phyloP scores from a whole-genome alignment of 768 basidiomycete genomes.

The Tephrocybe sp. region DNA sequence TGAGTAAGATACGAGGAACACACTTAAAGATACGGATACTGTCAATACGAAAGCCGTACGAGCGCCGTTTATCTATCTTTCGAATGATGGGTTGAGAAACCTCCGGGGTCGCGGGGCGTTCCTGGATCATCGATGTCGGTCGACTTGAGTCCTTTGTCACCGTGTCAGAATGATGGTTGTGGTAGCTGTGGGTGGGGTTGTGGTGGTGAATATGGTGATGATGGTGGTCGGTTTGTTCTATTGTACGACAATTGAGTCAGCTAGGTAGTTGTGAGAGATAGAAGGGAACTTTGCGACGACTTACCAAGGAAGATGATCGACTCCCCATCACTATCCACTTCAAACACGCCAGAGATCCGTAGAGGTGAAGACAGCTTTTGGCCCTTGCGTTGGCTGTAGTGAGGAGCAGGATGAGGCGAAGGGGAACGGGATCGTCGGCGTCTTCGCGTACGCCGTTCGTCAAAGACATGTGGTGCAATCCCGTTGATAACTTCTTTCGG shows the following conservation, averaged over 20 bases:
- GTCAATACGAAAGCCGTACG: slow-evolving; percentile 16
- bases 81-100: slow-evolving; percentile 10
- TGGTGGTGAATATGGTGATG: neutral
- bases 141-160: neutral
- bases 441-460: slow-evolving; percentile 32
- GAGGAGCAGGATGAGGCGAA: slow-evolving; percentile 9
- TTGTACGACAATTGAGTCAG: neutral
- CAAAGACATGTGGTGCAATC: slow-evolving; percentile 47
- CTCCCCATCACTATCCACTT: slow-evolving; percentile 32
- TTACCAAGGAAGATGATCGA: slow-evolving; percentile 31
- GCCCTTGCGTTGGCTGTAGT: slow-evolving; percentile 20
- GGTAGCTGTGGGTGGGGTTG: neutral
- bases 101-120: slow-evolving; percentile 3
- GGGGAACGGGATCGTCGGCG: slow-evolving; percentile 23
- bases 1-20: slow-evolving; percentile 5
- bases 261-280: neutral
- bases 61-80: slow-evolving; percentile 14
- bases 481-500: slow-evolving; percentile 42
- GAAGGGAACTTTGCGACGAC: slow-evolving; percentile 3
- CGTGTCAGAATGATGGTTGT: slow-evolving; percentile 4
- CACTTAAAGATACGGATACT: slow-evolving; percentile 20
- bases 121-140: neutral
- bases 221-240: slow-evolving; percentile 18
- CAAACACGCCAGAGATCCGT: slow-evolving; percentile 31
- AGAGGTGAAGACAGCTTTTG: slow-evolving; percentile 31